phyloP scores from a whole-genome alignment of 1,284 basidiomycete species.

The Phellinidium pouzarii region DNA sequence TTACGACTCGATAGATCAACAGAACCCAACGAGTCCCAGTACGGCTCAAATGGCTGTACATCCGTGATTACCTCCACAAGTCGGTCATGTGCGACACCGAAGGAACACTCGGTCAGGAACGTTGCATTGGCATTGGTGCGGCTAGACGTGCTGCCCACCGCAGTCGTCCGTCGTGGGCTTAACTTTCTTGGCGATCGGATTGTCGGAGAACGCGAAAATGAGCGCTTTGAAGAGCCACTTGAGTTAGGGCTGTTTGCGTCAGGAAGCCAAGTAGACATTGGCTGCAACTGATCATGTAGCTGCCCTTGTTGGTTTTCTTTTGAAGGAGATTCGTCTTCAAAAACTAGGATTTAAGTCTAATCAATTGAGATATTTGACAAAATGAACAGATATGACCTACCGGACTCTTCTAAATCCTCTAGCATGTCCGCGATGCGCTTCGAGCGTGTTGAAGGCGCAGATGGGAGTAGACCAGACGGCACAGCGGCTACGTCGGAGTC shows the following conservation, averaged over 20 bases:
- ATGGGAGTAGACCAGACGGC: background rate
- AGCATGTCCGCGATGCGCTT: conserved; percentile 77
- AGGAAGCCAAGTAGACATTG: background rate
- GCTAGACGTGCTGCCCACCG: conserved; percentile 1
- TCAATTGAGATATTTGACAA: background rate
- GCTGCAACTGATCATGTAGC: background rate
- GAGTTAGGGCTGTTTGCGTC: background rate
- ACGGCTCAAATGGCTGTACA: conserved; percentile 89
- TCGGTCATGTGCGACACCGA: conserved; percentile 85
- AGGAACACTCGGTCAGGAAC: conserved; percentile 92
- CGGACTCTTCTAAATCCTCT: conserved; percentile 58
- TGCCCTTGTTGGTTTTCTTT: conserved; percentile 34
- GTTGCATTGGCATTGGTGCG: conserved; percentile 41
- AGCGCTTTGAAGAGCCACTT: conserved; percentile 32
- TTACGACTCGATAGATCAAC: conserved; percentile 79
- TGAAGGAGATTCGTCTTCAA: conserved; percentile 44
- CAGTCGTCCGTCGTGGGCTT: conserved; percentile 16
- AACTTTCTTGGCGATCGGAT: conserved; percentile 27
- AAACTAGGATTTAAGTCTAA: conserved; percentile 26
- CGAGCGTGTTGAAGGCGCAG: conserved; percentile 56
- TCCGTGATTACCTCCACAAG: conserved; percentile 93
- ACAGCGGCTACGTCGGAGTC: conserved; percentile 28
- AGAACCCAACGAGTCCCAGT: conserved; percentile 79
- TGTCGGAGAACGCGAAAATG: conserved; percentile 41
- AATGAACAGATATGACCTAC: conserved; percentile 34